Evolutionary conservation across 2,329 filamentous ascomycete species (phyloP), one percentile per base, ranked within the genome.

Genomic region (Xylariaceae sp.): DNA sequence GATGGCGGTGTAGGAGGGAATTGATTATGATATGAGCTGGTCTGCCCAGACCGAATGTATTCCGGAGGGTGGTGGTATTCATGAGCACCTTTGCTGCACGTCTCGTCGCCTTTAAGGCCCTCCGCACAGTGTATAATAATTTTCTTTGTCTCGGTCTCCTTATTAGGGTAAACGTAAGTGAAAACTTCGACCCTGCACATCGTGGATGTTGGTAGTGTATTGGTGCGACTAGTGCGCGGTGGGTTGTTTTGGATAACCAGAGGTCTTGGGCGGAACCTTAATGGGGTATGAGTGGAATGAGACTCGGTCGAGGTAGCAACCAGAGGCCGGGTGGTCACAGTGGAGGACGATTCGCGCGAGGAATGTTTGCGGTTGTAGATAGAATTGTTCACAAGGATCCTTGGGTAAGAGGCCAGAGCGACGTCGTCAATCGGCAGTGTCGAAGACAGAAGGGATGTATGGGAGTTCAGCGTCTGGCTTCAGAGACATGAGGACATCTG

Each of bases 171-270:
- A 64, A 77, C 65, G 66, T 79, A 77, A 32, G 76, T 72, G 72
- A 75, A 80, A 48, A 78, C 60, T 64, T 80, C 74, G 57, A 75
- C 78, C 59, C 75, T 75, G 71, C 81, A 83, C 81, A 83, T 83
- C 47, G 72, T 76, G 74, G 66, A 51, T 41, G 56, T 16, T 52
- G 49, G 45, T 54, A 61, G 57, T 18, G 52, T 66, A 49, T 61
- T 64, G 62, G 68, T 67, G 56, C 60, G 57, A 59, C 63, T 66
- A 52, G 40, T 64, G 62, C 58, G 63, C 47, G 60, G 67, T 48
- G 52, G 65, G 21, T 62, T 60, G 21, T 56, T 62, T 56, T 69
- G 67, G 23, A 63, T 51, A 37, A 68, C 43, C 48, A 51, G 55
- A 50, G 64, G 66, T 42, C 51, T 50, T 32, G 45, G 53, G 52